Conservation (phyloP, 257 asterid genomes). For the Scutellaria galericulata region DNA sequence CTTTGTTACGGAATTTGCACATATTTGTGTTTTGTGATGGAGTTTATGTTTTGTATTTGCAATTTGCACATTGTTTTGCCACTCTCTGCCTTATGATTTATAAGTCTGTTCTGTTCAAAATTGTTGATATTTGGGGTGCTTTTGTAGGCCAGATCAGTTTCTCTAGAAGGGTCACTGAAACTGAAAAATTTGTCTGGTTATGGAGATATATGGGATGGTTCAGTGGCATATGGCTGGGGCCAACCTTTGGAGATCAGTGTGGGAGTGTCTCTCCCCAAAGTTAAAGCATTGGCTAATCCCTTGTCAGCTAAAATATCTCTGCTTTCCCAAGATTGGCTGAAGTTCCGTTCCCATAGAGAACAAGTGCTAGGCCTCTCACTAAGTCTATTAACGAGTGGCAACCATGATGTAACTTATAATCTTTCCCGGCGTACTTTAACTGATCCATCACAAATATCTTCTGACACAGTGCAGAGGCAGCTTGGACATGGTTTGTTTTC, state of each 20-base stretch:
- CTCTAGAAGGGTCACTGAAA: slow-evolving; percentile 73
- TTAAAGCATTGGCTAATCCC: slow-evolving; percentile 65
- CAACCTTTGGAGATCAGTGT: slow-evolving; percentile 75
- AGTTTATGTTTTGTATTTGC: slow-evolving; percentile 5
- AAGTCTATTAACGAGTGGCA: slow-evolving; percentile 67
- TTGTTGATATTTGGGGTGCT: slow-evolving; percentile 33
- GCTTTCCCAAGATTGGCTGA: slow-evolving; percentile 88
- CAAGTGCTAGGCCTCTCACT: slow-evolving; percentile 77
- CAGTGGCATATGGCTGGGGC: slow-evolving; percentile 81
- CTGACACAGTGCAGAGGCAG: slow-evolving; percentile 78
- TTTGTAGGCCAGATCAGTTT: slow-evolving; percentile 81
- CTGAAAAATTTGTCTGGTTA: slow-evolving; percentile 84
- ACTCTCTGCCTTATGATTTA: background rate
- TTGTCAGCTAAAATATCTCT: slow-evolving; percentile 71
- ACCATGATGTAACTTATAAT: slow-evolving; percentile 75
- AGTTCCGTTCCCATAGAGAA: slow-evolving; percentile 85
- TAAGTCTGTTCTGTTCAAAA: background rate
- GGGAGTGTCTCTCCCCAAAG: slow-evolving; percentile 77
- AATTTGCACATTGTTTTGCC: background rate
- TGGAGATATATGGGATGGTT: slow-evolving; percentile 93
- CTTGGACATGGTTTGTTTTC: slow-evolving; percentile 86
- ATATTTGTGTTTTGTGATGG: slow-evolving; percentile 4
- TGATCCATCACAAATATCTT: slow-evolving; percentile 87
- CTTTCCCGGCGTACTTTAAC: slow-evolving; percentile 79
- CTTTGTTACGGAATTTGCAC: slow-evolving; percentile 23